phyloP scores from a whole-genome alignment of 2,329 filamentous ascomycete genomes.

The Ophiocordyceps camponoti-rufipedis region DNA sequence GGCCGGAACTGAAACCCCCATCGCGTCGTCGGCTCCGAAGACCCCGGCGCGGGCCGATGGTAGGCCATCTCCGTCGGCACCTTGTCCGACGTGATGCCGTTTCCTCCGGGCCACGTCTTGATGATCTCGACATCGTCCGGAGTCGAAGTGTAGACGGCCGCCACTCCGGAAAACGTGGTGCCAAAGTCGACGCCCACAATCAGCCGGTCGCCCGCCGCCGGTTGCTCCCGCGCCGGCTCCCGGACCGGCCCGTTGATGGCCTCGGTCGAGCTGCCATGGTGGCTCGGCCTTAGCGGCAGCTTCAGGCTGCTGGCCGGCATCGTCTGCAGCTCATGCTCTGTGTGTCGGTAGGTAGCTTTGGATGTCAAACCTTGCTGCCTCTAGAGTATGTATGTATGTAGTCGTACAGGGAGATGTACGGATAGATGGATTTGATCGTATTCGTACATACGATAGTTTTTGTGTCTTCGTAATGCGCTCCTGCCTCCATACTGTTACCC shows the following conservation, averaged over 20 bases:
- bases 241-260: constrained; percentile 43
- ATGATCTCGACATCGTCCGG: constrained; percentile 71
- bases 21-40: constrained; percentile 33
- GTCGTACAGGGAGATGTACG: no score
- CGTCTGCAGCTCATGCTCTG: background rate
- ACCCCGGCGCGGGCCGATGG: constrained; percentile 16
- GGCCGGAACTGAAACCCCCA: constrained; percentile 76
- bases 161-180: constrained; percentile 63
- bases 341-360: no score
- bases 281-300: constrained; percentile 27
- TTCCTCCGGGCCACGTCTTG: constrained; percentile 69
- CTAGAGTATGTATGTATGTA: no score
- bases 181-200: constrained; percentile 72
- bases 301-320: constrained; percentile 16
- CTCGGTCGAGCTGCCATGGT: constrained; percentile 25
- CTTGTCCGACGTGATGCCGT: constrained; percentile 77
- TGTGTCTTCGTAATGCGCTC: no score
- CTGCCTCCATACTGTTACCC: no score
- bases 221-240: constrained; percentile 35
- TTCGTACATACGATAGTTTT: no score
- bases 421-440: background rate
- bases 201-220: constrained; percentile 39
- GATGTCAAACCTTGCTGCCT: no score
- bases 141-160: constrained; percentile 55
- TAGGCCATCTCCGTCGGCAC: constrained; percentile 65